Evolutionary conservation across 345 rosid genomes (phyloP), one percentile per base, ranked within the genome.

Genomic region (Eucalyptus marginata): DNA sequence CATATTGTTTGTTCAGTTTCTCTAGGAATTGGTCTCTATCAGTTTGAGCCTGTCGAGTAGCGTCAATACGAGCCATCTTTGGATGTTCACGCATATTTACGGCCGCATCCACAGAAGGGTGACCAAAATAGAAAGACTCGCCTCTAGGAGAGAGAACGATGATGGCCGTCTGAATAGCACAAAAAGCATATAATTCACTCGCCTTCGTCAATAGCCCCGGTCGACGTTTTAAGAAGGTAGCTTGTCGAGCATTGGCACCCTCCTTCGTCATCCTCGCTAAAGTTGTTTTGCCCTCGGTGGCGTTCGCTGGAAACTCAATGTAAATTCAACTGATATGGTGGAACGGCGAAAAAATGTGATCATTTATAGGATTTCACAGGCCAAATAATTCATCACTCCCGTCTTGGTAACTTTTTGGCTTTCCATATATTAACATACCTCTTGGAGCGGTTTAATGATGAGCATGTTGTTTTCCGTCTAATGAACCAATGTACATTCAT

Each of bases 71-170:
- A 33, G 43, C 22, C 27, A 1, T 46, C 64, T 81, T 40, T 24
- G 64, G 89, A 88, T 86, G 91, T 68, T 89, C 86, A 91, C 87
- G 90, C 33, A 90, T 87, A 33, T 91, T 87, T 2, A 91, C 36
- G 84, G 91, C 93, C 7, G 87, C 71, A 7, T 93, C 93, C 24
- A 93, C 93, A 62, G 89, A 90, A 1, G 97, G 96, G 84, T 91
- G 91, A 15, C 95, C 97, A 47, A 93, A 94, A 7, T 94, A 90
- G 87, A 64, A 93, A 24, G 95, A 92, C 89, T 93, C 92, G 43
- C 94, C 93, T 12, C 95, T 93, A 2, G 97, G 95, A 25, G 97
- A 95, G 88, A 94, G 94, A 64, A 94, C 94, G 15, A 94, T 90
- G 7, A 94, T 91, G 71, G 95, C 95, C 46, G 92, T 54, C 68